Evolutionary conservation across 2,329 filamentous ascomycete genomes (phyloP).

Genomic region (Erysiphe pulchra): DNA sequence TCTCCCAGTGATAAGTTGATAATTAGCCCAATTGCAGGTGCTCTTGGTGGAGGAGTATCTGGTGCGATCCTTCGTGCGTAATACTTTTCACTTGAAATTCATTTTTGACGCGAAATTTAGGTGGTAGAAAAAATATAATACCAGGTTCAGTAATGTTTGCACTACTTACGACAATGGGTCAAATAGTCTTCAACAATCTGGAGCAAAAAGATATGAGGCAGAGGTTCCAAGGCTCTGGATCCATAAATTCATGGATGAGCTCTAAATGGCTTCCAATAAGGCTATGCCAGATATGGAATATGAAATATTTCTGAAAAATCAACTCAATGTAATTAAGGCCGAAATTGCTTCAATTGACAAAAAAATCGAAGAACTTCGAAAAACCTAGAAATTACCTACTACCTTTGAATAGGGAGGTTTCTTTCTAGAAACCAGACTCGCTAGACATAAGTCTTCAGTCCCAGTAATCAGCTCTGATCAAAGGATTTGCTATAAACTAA

Average conservation of each 20-base stretch:
- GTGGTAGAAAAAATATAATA: slow-evolving; percentile 26
- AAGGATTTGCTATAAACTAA: too few relatives aligned
- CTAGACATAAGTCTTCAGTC: too few relatives aligned
- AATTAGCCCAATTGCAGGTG: slow-evolving; percentile 46
- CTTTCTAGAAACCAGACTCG: too few relatives aligned
- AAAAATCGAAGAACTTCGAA: slow-evolving; percentile 25
- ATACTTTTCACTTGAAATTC: background rate
- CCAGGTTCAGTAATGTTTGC: slow-evolving; percentile 33
- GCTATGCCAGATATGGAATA: slow-evolving; percentile 51
- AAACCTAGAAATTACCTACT: too few relatives aligned
- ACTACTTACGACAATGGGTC: slow-evolving; percentile 28
- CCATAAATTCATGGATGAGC: slow-evolving; percentile 17
- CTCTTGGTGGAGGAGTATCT: slow-evolving; percentile 40
- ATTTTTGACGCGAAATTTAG: slow-evolving; percentile 14
- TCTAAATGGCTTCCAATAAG: slow-evolving; percentile 49
- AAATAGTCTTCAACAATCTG: slow-evolving; percentile 25
- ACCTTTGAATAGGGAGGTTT: too few relatives aligned
- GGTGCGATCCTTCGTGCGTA: slow-evolving; percentile 27
- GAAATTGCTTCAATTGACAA: slow-evolving; percentile 62
- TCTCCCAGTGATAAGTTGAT: slow-evolving; percentile 31
- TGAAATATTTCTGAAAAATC: slow-evolving; percentile 41
- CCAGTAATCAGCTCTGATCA: too few relatives aligned
- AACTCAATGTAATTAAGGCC: slow-evolving; percentile 42
- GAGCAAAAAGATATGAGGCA: slow-evolving; percentile 18
- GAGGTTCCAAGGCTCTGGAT: slow-evolving; percentile 8